Conservation (phyloP, 108 stramenopile genomes). For the Skeletonema tropicum region DNA sequence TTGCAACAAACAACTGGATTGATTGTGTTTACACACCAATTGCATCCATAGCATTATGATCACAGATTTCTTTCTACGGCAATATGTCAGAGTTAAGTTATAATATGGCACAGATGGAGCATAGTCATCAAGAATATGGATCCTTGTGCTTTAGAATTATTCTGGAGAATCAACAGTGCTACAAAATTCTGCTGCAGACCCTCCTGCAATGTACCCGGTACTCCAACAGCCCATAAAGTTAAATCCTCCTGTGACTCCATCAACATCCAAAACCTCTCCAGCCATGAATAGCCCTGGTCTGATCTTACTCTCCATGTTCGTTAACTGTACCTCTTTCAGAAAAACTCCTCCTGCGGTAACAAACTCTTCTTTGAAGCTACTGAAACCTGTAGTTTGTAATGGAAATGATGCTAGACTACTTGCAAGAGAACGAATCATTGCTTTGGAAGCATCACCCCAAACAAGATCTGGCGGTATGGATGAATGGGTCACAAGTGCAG, state of each 20-base stretch:
- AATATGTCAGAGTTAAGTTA: no score
- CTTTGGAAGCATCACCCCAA: conserved; percentile 79
- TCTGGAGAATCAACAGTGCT: neutral
- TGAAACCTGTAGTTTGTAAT: conserved; percentile 71
- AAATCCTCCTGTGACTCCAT: conserved; percentile 91
- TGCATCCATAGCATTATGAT: no score
- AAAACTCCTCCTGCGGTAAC: conserved; percentile 90
- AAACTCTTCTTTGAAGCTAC: conserved; percentile 94
- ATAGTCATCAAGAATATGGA: neutral
- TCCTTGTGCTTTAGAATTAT: neutral
- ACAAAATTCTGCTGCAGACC: conserved; percentile 42
- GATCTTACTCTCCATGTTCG: conserved; percentile 78
- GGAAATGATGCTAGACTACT: conserved; percentile 57
- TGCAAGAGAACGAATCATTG: conserved; percentile 65
- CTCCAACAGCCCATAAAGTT: conserved; percentile 94
- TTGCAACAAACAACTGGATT: no score
- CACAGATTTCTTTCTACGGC: no score
- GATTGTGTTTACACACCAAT: no score
- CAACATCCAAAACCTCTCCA: conserved; percentile 89
- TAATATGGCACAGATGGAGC: no score
- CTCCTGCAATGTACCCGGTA: conserved; percentile 30
- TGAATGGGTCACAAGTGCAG: conserved; percentile 59
- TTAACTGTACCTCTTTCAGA: conserved; percentile 80
- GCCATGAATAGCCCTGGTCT: conserved; percentile 77
- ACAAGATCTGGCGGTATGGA: conserved; percentile 47